Base-by-base conservation (phyloP, 331 rosid genomes). In the Rhamnella rubrinervis region DNA sequence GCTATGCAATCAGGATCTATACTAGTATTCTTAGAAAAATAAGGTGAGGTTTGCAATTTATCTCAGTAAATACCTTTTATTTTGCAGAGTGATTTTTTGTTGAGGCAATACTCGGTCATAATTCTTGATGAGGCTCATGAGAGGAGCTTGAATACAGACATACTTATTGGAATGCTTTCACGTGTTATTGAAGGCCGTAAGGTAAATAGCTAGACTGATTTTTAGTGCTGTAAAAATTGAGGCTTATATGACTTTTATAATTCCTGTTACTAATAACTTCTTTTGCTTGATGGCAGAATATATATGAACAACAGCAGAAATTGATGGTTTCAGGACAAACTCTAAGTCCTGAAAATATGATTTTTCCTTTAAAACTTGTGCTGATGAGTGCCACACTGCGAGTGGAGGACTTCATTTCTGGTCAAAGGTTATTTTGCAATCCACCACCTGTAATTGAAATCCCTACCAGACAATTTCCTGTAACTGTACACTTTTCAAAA, bases 71-170 rank as follows among this genome's bases (percentile, higher is more conserved):
- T 66, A 13, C 41, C 56, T 55, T 73, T 67, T 31, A 2, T 75
- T 75, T 18, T 70, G 81, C 89, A 93, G 97, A 83, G 81, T 84
- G 97, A 93, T 82, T 61, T 93, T 83, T 75, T 88, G 74, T 73
- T 93, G 77, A 90, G 82, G 82, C 88, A 80, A 25, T 93, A 90
- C 75, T 90, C 97, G 49, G 89, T 93, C 69, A 65, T 93, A 67
- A 73, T 93, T 84, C 91, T 90, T 41, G 98, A 93, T 26, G 98
- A 93, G 83, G 98, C 95, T 78, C 98, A 93, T 62, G 98, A 93
- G 81, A 88, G 98, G 84, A 93, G 97, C 89, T 85, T 93, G 89
- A 87, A 89, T 85, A 93, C 98, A 4, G 96, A 91, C 84, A 87
- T 93, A 74, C 87, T 93, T 72, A 88, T 91, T 8, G 97, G 96